Evolutionary conservation across 2,329 filamentous ascomycete species (phyloP), one percentile per base, ranked within the genome.

Genomic region (Gaeumannomyces tritici): DNA sequence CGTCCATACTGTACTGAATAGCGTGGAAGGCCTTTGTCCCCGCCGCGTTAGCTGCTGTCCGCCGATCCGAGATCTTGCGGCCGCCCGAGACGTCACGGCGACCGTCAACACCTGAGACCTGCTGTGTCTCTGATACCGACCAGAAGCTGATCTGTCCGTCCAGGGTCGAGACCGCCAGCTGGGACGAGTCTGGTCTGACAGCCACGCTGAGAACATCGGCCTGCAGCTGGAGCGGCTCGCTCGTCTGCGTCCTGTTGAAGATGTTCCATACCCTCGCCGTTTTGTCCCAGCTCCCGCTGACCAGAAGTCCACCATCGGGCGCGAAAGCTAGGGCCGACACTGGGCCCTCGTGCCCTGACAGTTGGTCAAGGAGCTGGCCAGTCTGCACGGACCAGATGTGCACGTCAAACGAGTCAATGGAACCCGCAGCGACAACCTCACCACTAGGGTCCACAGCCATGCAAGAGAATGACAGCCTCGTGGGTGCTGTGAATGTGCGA

Each of bases 301-400:
- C 86, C 18, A 99, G 80, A 35, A 88, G 85, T 64, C 87, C 84
- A 35, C 93, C 93, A 70, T 96, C 91, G 0, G 93, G 90, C 1
- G 93, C 87, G 71, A 99, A 99, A 3, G 91, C 86, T 29, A 99
- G 78, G 2, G 90, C 88, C 6, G 92, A 95, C 1, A 99, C 89
- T 0, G 95, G 95, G 0, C 93, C 95, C 76, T 99, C 93, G 68
- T 99, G 95, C 1, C 95, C 96, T 8, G 93, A 84, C 28, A 99
- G 80, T 67, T 89, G 89, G 72, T 99, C 95, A 7, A 99, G 85
- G 24, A 99, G 80, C 73, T 99, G 95, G 3, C 95, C 95, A 0
- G 93, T 99, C 72, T 99, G 95, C 4, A 99, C 96, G 6, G 91
- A 97, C 95, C 95, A 99, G 65, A 99, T 90, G 75, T 99, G 93